Evolutionary conservation across 306 rosid genomes (phyloP), one percentile per base, ranked within the genome.

Genomic region (Calophaca sinica): DNA sequence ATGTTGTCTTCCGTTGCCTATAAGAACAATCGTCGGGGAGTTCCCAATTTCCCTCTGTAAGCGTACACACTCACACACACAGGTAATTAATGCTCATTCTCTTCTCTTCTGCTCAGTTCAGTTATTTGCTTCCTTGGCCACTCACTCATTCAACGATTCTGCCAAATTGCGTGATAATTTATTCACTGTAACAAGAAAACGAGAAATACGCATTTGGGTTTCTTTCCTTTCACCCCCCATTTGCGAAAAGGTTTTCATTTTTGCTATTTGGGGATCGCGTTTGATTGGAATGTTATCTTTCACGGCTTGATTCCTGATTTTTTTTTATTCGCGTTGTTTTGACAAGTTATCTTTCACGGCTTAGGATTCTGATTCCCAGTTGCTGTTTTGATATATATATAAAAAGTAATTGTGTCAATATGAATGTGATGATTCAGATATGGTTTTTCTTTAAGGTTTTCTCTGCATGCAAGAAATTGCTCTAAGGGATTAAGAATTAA

Each of bases 261-360:
- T 41, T 58, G 26, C 52, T 29, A 13, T 31, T 29, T 41, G 35
- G 7, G 39, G 9, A 41, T 20, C 45, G 51, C 26, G 42, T 73
- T 77, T 76, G 53, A 38, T 70, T 67, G 55, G 65, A 73, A 39
- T 74, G 65, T 20, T 50, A 32, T 60, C 60, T 28, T 38, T 6
- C 3, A 2, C 58, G 3, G 35, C 44, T 28, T 35, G 39, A 38
- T 70, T 72, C 61, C 67, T 35, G 6, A 13, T 59, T 29, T 59
- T 26, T 26, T 6, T 8, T 38, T 11, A 9, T 13, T 33, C 6
- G 9, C 49, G 51, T 15, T 45, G 29, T 68, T 62, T 4, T 7
- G 26, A 20, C 26, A 20, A 20, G 26, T 20, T 20, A 20, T 20
- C 26, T 20, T 20, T 20, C 26, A 20, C 26, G 26, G 26, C 26